phyloP scores from a whole-genome alignment of 177 flowering plant genomes.

The Tripterygium wilfordii region DNA sequence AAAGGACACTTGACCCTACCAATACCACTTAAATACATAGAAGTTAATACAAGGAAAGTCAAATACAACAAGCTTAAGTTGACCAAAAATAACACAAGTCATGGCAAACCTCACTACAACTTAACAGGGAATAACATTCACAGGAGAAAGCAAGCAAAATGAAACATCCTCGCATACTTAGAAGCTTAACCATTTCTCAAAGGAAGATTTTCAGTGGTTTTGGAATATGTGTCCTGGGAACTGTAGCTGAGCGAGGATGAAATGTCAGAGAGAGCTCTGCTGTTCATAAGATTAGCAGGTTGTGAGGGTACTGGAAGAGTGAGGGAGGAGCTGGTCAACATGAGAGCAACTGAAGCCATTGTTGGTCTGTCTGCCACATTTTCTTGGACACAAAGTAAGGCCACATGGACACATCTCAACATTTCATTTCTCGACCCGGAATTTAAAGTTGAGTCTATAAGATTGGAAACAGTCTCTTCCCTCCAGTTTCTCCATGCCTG shows the following conservation, averaged over 20 bases:
- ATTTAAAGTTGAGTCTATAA: slow-evolving; percentile 4
- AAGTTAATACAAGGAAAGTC: no score
- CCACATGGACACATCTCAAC: slow-evolving; percentile 18
- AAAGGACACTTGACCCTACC: no score
- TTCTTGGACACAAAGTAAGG: slow-evolving; percentile 17
- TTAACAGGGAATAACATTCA: no score
- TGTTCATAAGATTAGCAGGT: slow-evolving; percentile 6
- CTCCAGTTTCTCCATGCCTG: slow-evolving; percentile 18
- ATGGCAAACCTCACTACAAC: no score
- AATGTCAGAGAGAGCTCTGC: neutral
- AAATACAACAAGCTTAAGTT: no score
- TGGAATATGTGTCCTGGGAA: neutral
- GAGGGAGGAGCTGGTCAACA: slow-evolving; percentile 13
- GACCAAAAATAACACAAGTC: no score
- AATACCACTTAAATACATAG: no score
- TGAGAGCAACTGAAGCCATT: slow-evolving; percentile 12
- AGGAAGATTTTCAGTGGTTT: neutral
- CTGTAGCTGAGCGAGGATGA: neutral
- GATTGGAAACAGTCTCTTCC: neutral
- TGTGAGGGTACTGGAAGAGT: slow-evolving; percentile 10
- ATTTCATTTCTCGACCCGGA: slow-evolving; percentile 4
- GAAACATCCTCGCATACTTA: no score
- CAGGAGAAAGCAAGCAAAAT: no score
- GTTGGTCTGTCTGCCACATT: slow-evolving; percentile 10
- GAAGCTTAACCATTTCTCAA: slow-evolving; percentile 1